Evolutionary conservation across 495 filamentous ascomycete species (phyloP), one percentile per base, ranked within the genome.

Genomic region (Corynascus novoguineensis): DNA sequence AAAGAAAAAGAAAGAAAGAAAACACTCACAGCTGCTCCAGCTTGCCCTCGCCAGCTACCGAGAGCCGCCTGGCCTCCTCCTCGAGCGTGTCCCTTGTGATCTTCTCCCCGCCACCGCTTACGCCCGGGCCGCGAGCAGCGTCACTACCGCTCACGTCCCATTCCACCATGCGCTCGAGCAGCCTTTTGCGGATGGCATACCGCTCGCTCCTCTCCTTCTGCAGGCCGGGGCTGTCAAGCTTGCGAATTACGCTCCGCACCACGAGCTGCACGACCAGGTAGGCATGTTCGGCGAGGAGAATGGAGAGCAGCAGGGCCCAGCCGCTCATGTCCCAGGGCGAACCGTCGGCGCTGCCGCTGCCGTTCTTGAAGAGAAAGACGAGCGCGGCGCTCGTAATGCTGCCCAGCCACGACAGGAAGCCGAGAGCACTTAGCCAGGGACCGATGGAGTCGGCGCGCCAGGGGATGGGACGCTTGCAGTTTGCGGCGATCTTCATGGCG

Each of bases 401-500:
- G 50, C 93, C 93, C 5, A 95, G 77, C 93, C 93, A 98, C 11
- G 90, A 83, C 4, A 97, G 71, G 72, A 98, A 95, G 2, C 85
- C 84, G 3, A 98, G 78, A 17, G 85, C 84, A 54, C 90, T 85
- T 11, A 98, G 79, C 93, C 93, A 98, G 1, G 93, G 92, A 0
- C 93, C 93, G 61, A 98, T 98, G 3, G 87, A 90, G 69, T 97
- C 95, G 2, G 89, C 86, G 14, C 93, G 84, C 70, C 84, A 84
- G 1, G 93, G 93, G 12, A 86, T 88, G 0, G 93, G 95, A 10
- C 93, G 81, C 61, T 89, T 86, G 78, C 89, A 92, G 68, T 91
- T 88, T 52, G 89, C 75, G 61, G 90, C 91, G 60, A 98, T 98
- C 66, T 98, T 98, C 71, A 92, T 81, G 15, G 95, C 92, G 59